phyloP scores from a whole-genome alignment of 805 yeast species.

The Candida dajiaensis region DNA sequence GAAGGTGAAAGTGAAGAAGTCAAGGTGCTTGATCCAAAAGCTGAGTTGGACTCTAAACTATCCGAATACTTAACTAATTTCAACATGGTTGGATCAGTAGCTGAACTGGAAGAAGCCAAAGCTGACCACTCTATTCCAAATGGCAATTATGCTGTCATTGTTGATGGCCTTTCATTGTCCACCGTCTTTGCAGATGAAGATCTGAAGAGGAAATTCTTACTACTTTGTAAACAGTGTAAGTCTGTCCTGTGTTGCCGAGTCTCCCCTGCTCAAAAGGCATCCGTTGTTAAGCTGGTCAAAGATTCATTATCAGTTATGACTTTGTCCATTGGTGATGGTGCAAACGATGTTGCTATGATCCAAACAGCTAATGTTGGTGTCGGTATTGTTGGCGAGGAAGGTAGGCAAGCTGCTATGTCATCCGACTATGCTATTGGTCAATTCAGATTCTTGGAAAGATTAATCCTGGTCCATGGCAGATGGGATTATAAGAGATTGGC shows the following conservation, averaged over 20 bases:
- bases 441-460: constrained; percentile 62
- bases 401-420: constrained; percentile 84
- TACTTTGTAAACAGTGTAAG: constrained; percentile 72
- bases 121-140: constrained; percentile 59
- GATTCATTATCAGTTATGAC: constrained; percentile 75
- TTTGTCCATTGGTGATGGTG: constrained; percentile 83
- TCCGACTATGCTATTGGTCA: constrained; percentile 85
- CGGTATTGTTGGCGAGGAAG: constrained; percentile 91
- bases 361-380: constrained; percentile 86
- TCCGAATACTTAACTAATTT: constrained; percentile 40
- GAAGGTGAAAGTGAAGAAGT: constrained; percentile 24
- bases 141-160: constrained; percentile 61
- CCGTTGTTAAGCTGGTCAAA: constrained; percentile 76
- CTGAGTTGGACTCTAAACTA: constrained; percentile 32
- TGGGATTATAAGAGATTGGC: constrained; percentile 81
- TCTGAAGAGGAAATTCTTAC: constrained; percentile 48
- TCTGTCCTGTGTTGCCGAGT: constrained; percentile 85
- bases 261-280: constrained; percentile 82
- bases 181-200: constrained; percentile 41
- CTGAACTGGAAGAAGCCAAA: constrained; percentile 50
- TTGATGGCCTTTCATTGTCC: constrained; percentile 76
- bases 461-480: constrained; percentile 73
- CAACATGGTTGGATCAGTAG: constrained; percentile 49
- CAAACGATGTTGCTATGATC: constrained; percentile 88
- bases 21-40: constrained; percentile 34